Evolutionary conservation across 2,329 filamentous ascomycete species (phyloP).

Genomic region (Cladophialophora chaetospira): DNA sequence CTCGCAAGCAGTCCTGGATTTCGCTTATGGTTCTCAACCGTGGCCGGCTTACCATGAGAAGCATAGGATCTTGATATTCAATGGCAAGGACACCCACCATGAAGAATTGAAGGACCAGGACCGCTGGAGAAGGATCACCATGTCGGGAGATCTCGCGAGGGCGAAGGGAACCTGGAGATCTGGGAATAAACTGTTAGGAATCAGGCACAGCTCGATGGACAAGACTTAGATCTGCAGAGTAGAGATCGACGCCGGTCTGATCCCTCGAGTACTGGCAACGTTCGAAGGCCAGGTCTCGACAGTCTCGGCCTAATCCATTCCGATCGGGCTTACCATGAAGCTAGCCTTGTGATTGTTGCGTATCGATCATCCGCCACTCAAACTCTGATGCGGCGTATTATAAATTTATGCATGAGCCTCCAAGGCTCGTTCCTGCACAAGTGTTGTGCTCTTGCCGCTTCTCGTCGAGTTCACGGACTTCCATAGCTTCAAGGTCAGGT

Average conservation of each 20-base stretch:
- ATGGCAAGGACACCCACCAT: not conserved
- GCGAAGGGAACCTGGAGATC: slow-evolving; percentile 7
- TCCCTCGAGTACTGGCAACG: no score
- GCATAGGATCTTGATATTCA: slow-evolving; percentile 5
- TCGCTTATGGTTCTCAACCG: slow-evolving; percentile 13
- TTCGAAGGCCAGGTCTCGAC: no score
- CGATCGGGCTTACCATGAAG: no score
- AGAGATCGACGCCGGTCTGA: no score
- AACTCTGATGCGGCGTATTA: no score
- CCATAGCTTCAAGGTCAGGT: not conserved
- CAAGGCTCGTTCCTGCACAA: no score
- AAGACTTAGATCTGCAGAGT: no score
- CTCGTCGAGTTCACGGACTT: not conserved
- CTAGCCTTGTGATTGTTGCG: no score
- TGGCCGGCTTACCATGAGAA: slow-evolving; percentile 11
- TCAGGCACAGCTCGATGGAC: slow-evolving; percentile 11
- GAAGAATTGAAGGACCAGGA: slow-evolving; percentile 4
- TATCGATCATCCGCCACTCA: no score
- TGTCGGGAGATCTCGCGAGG: slow-evolving; percentile 4
- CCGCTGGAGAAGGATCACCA: slow-evolving; percentile 18
- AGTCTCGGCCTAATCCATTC: no score
- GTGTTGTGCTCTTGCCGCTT: no score
- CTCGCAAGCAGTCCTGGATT: slow-evolving; percentile 9
- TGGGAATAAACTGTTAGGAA: slow-evolving; percentile 6
- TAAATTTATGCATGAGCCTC: no score